A percentile compares a stretch with the other conserved stretches of the same genome.
phyloP scores from a whole-genome alignment of 768 basidiomycete species.

The Phanerodontia chrysosporium region DNA sequence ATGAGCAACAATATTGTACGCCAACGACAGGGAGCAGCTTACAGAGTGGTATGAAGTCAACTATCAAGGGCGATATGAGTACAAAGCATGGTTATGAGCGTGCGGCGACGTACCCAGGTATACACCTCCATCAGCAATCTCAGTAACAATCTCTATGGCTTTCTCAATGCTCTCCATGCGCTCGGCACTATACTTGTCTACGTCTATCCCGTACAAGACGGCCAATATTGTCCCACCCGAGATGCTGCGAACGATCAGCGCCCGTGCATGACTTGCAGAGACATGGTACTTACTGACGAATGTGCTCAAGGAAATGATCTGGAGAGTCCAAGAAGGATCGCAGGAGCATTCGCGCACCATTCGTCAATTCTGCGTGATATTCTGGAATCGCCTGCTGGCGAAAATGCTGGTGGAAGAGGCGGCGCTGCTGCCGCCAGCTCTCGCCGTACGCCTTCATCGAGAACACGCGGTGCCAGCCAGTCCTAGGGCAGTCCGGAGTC shows the following conservation, averaged over 20 bases:
- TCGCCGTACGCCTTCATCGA: slow-evolving; percentile 4
- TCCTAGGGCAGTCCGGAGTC: neutral
- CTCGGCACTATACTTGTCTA: no score
- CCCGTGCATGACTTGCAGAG: no score
- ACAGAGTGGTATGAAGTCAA: neutral
- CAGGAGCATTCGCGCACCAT: neutral
- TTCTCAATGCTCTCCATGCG: no score
- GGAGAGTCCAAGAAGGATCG: neutral
- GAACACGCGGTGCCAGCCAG: slow-evolving; percentile 6
- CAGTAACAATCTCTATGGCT: no score
- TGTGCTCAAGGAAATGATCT: neutral
- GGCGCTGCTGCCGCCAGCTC: neutral
- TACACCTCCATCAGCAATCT: no score
- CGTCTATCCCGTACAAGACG: no score
- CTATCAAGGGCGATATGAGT: neutral
- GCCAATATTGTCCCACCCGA: no score
- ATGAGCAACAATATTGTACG: no score
- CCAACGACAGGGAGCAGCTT: neutral
- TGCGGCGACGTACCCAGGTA: no score
- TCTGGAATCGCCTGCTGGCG: neutral
- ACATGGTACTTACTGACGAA: neutral
- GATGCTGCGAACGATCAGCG: no score
- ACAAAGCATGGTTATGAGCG: no score
- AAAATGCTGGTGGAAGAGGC: slow-evolving; percentile 6
- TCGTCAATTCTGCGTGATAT: neutral